A percentile compares a stretch with the other conserved stretches of the same genome.
Evolutionary conservation across 805 yeast genomes (phyloP).

Genomic region (Candida maesae): DNA sequence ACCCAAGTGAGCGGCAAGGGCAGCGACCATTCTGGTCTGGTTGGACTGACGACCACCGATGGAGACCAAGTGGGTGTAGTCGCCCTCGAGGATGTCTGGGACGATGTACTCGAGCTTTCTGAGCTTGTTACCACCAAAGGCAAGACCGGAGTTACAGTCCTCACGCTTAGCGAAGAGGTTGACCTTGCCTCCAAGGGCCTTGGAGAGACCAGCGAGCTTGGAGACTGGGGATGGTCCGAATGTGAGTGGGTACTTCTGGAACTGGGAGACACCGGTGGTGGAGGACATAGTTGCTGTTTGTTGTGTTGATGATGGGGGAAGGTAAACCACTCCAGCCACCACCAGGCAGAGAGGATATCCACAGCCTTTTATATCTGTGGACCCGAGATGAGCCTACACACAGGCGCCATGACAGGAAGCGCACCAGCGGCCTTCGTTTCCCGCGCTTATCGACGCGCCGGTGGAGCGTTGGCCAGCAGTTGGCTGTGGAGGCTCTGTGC

Average conservation of each 20-base stretch:
- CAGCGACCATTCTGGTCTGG: constrained; percentile 20
- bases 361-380: too few species aligned
- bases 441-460: constrained; percentile 3
- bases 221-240: constrained; percentile 20
- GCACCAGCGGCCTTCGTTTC: not conserved
- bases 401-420: too few species aligned
- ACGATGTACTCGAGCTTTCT: constrained; percentile 20
- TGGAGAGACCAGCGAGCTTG: constrained; percentile 15
- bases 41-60: constrained; percentile 19
- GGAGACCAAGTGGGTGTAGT: constrained; percentile 19
- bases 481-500: too few species aligned
- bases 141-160: constrained; percentile 19
- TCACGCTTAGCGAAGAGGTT: constrained; percentile 19
- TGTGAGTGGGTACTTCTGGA: constrained; percentile 16
- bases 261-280: constrained; percentile 9
- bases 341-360: not conserved
- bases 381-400: too few species aligned
- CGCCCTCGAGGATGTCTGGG: constrained; percentile 18
- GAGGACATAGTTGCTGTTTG: constrained; percentile 6
- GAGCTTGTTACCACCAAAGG: constrained; percentile 21
- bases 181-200: constrained; percentile 17
- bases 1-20: constrained; percentile 18
- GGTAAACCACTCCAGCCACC: too few species aligned
- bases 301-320: not conserved
- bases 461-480: too few species aligned